phyloP scores from a whole-genome alignment of 1,284 basidiomycete species.

The Hortiboletus rubellus region DNA sequence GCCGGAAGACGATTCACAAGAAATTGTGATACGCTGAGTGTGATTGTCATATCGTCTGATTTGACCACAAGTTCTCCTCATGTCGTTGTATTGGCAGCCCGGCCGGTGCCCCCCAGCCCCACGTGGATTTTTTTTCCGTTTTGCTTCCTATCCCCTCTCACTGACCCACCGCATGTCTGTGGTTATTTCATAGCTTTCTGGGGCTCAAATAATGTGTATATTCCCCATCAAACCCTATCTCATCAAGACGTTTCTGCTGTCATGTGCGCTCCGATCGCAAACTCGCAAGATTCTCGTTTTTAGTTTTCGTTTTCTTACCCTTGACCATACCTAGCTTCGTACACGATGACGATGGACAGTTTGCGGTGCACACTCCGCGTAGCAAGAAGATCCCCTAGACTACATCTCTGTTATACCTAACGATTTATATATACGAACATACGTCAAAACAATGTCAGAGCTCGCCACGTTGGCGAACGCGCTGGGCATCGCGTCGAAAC shows the following conservation, averaged over 20 bases:
- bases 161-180: constrained; percentile 3
- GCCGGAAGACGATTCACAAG: constrained; percentile 24
- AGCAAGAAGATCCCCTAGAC: constrained; percentile 10
- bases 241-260: not conserved
- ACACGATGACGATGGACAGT: constrained; percentile 1
- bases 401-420: constrained; percentile 13
- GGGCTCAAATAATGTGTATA: constrained; percentile 4
- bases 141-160: constrained; percentile 2
- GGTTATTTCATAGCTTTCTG: not conserved
- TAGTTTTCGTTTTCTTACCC: not conserved
- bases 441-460: not conserved
- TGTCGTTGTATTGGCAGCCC: not conserved
- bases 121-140: constrained; percentile 11
- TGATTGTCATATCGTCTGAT: constrained; percentile 18
- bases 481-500: not conserved
- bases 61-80: constrained; percentile 11
- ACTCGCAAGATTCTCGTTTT: constrained; percentile 1
- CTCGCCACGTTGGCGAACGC: not conserved
- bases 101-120: not conserved
- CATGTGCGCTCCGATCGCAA: constrained; percentile 5
- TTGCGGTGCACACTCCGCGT: constrained; percentile 1
- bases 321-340: not conserved
- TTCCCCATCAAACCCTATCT: not conserved
- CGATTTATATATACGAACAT: not conserved
- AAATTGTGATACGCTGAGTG: constrained; percentile 31